These are phyloP conservation scores for Neolentinus lepideus DNA, from an alignment of 1,284 basidiomycete species.

Conservation along the genomic window DNA sequence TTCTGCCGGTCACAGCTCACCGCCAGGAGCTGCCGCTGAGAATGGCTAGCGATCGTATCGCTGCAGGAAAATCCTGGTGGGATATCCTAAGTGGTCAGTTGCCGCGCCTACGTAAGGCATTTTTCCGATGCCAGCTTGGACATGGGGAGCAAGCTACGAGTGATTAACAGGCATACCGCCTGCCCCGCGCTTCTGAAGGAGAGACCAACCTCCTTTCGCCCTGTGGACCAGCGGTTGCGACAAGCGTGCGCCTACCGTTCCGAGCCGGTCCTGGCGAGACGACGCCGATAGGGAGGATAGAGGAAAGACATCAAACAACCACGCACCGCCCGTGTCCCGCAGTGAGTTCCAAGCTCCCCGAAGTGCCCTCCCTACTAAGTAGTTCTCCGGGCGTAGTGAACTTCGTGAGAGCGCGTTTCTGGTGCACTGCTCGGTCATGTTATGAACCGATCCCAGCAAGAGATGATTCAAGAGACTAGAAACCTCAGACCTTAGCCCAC, in stretches of 20 bases:
- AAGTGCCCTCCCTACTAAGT: conserved; percentile 2
- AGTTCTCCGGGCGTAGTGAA: conserved; percentile 10
- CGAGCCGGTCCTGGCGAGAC: not conserved
- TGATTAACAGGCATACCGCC: not conserved
- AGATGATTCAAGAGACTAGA: conserved; percentile 14
- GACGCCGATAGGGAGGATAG: conserved; percentile 1
- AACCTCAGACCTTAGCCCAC: conserved; percentile 25
- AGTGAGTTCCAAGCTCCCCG: not conserved
- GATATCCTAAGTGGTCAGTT: not conserved
- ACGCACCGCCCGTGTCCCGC: conserved; percentile 2
- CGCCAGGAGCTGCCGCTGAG: too few species aligned
- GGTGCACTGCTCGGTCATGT: conserved; percentile 15
- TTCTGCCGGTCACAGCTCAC: too few species aligned
- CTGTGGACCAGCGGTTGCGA: not conserved
- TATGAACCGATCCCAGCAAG: conserved; percentile 14
- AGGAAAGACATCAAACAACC: not conserved
- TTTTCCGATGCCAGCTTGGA: not conserved
- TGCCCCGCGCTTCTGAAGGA: not conserved
- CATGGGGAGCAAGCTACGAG: not conserved
- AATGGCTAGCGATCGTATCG: too few species aligned
- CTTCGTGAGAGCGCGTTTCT: conserved; percentile 10
- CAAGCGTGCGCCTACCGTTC: not conserved
- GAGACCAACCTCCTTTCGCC: not conserved
- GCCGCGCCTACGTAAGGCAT: not conserved
- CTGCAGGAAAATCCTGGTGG: too few species aligned